Evolutionary conservation across 306 rosid genomes (phyloP), one percentile per base, ranked within the genome.

Genomic region (Medicago lupulina): DNA sequence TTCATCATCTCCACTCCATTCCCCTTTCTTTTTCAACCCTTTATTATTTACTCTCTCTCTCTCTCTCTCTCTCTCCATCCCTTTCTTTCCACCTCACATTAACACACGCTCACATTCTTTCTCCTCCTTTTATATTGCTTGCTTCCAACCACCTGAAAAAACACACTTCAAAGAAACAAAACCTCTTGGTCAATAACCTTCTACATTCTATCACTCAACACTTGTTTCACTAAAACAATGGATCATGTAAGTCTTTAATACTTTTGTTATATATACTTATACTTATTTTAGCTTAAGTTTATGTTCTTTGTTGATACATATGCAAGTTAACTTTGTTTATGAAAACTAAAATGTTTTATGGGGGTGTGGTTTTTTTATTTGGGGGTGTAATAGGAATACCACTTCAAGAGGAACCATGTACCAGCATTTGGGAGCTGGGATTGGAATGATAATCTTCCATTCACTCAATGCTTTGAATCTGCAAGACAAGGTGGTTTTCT

Each of bases 371-470:
- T 58, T 23, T 23, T 4, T 11, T 59, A 4, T 23, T 1, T 61
- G 19, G 67, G 68, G 68, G 17, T 41, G 36, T 66, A 41, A 7
- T 57, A 92, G 98, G 98, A 88, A 18, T 88, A 76, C 63, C 85
- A 84, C 74, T 82, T 68, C 62, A 79, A 81, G 73, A 88, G 90
- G 75, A 84, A 77, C 44, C 89, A 87, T 74, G 87, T 93, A 1
- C 98, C 98, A 4, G 90, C 93, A 5, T 93, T 93, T 85, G 98
- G 97, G 31, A 88, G 95, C 89, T 93, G 98, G 98, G 92, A 93
- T 73, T 93, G 97, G 96, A 89, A 93, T 71, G 89, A 88, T 31
- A 84, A 88, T 82, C 87, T 93, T 61, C 96, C 96, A 0, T 93
- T 91, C 79, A 89, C 98, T 0, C 86, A 91, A 84, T 93, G 98